Base-by-base conservation (phyloP, 495 filamentous ascomycete genomes). In the Neurospora sp. region DNA sequence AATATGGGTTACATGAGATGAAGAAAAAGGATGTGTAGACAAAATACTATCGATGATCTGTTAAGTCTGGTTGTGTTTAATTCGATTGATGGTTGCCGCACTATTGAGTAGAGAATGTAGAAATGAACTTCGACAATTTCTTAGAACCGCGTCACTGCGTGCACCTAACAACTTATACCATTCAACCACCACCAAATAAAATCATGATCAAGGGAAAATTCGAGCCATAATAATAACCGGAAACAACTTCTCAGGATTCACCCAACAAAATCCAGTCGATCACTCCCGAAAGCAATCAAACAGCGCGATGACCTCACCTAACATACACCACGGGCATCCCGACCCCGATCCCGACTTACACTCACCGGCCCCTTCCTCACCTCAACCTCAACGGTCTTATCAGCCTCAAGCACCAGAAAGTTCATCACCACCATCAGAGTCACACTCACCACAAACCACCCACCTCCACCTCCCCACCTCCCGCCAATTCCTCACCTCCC, bases 401-500 rank as follows among this genome's bases (percentile, higher is more conserved):
- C 31, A 54, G 31, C 69, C 37, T 37, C 73, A 31, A 46, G 14
- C 31, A 20, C 31, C n/a, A 35, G 1, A 71, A 48, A 39, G 11
- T 3, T 59, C 44, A 73, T 59, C 44, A 73, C 69, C 71, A 31
- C 66, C 6, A 46, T 59, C n/a, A 48, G 37, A 62, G 18, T 27
- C 75, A 39, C 41, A n/a, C 7, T 40, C 31, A 76, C 20, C 23
- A 75, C 31, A 70, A 73, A 71, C 35, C 44, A 37, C 69, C 0
- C 5, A 44, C 11, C 37, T 66, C 11, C 20, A 71, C 35, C 78
- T 86, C 23, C 83, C 85, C 1, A 77, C 79, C 31, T 77, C 84
- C 4, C 81, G 85, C 39, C 37, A 78, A 20, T 76, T 88, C 69
- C 78, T 87, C 39, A 87, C 83, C 42, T 82, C 81, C 37, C 81